Percentiles rank a stretch among this genome's conserved stretches.
Conservation (phyloP, 2,329 filamentous ascomycete species). For the Onygena corvina region DNA sequence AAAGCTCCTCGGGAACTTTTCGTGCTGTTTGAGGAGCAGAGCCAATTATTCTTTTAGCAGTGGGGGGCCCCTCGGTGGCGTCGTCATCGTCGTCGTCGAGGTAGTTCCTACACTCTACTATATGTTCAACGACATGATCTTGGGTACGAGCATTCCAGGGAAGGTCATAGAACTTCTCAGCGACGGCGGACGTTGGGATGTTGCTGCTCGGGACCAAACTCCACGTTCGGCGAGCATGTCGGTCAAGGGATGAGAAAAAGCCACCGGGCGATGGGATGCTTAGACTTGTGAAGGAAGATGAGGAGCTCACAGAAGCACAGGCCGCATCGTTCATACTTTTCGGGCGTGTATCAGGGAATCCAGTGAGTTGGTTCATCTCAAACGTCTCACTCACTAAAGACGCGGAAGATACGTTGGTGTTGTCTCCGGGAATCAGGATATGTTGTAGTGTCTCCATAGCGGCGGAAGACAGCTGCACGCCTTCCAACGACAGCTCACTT, state of each 20-base stretch:
- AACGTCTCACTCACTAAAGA: conserved; percentile 18
- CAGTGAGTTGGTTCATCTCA: conserved; percentile 39
- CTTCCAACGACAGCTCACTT: conserved; percentile 12
- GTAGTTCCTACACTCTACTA: conserved; percentile 47
- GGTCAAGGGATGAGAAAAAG: conserved; percentile 78
- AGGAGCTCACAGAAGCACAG: conserved; percentile 45
- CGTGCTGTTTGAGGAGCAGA: conserved; percentile 58
- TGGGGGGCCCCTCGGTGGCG: conserved; percentile 24
- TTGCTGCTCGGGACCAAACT: conserved; percentile 47
- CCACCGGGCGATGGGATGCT: conserved; percentile 85
- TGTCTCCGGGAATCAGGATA: conserved; percentile 44
- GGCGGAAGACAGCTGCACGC: conserved; percentile 60
- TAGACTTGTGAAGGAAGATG: conserved; percentile 63
- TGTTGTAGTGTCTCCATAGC: conserved; percentile 71
- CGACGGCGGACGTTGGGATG: conserved; percentile 74
- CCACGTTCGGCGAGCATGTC: conserved; percentile 70
- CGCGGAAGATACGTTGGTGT: conserved; percentile 30
- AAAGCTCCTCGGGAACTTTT: conserved; percentile 36
- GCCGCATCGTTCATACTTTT: conserved; percentile 36
- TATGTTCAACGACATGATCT: conserved; percentile 48
- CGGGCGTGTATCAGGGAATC: conserved; percentile 48
- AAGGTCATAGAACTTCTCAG: conserved; percentile 78
- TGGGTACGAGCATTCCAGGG: conserved; percentile 53
- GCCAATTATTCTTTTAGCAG: conserved; percentile 32
- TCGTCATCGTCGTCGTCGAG: conserved; percentile 27